phyloP scores from a whole-genome alignment of 2,329 filamentous ascomycete species.

The Alternaria triticimaculans region DNA sequence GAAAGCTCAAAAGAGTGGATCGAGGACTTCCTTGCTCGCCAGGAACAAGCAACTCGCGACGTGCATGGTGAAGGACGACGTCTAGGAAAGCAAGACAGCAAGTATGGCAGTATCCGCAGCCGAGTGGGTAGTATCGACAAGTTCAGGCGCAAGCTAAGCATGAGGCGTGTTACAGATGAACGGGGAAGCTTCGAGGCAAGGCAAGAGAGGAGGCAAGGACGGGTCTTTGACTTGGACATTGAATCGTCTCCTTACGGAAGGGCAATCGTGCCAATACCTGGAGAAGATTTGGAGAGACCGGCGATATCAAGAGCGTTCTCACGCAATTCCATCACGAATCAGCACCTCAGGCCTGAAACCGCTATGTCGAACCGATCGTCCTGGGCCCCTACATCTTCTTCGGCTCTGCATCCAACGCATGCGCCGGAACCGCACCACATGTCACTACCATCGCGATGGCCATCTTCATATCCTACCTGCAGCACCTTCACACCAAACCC shows the following conservation, averaged over 20 bases:
- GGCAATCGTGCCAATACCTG: neutral
- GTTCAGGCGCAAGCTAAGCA: constrained; percentile 4
- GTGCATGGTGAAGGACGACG: neutral
- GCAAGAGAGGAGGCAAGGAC: neutral
- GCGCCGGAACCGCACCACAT: neutral
- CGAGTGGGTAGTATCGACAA: constrained; percentile 9
- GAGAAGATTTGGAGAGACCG: neutral
- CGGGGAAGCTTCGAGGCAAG: neutral
- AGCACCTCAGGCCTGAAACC: neutral
- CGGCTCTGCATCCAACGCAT: neutral
- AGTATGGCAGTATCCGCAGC: neutral
- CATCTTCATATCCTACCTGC: neutral
- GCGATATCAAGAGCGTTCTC: neutral
- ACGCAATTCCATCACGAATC: neutral
- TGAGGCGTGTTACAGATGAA: neutral
- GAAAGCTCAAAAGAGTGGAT: constrained; percentile 12
- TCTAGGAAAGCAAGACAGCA: constrained; percentile 2
- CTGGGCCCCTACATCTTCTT: neutral
- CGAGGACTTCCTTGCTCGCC: constrained; percentile 12
- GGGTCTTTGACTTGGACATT: neutral
- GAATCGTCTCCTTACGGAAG: neutral
- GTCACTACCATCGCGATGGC: neutral
- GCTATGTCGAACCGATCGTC: neutral
- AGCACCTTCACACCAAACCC: neutral
- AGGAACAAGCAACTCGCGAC: constrained; percentile 5